phyloP scores from a whole-genome alignment of 768 basidiomycete genomes.

The Lyophyllum atratum region DNA sequence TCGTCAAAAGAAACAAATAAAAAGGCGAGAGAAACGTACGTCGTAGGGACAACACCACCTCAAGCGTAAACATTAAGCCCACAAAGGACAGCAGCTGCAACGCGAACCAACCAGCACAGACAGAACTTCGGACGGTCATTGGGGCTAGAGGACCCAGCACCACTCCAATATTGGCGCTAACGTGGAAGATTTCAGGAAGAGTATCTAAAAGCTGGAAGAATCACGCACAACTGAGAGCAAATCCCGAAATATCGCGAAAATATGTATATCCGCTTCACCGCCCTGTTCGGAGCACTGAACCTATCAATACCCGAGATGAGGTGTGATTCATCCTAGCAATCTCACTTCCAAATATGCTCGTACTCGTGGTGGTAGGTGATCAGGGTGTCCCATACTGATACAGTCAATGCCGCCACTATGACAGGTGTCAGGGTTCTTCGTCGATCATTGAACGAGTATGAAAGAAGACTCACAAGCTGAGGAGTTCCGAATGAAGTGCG shows the following conservation, averaged over 20 bases:
- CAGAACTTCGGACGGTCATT: background rate
- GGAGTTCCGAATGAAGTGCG: conserved; percentile 9
- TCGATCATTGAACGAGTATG: background rate
- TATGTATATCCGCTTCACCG: conserved; percentile 14
- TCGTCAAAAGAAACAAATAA: background rate
- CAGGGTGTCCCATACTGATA: conserved; percentile 9
- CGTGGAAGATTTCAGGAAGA: background rate
- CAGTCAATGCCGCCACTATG: conserved; percentile 12
- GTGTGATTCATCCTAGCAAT: background rate
- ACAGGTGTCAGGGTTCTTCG: background rate
- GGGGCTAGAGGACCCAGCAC: conserved; percentile 1
- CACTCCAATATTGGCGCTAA: conserved; percentile 1
- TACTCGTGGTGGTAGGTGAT: conserved; percentile 9
- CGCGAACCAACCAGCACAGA: conserved; percentile 10
- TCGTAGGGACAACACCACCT: conserved; percentile 10
- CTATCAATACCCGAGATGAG: background rate
- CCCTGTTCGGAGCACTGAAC: background rate
- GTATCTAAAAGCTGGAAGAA: background rate
- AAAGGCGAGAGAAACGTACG: background rate
- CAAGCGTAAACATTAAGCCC: conserved; percentile 10
- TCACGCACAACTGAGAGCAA: conserved; percentile 2
- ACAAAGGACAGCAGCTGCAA: conserved; percentile 4
- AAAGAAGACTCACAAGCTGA: conserved; percentile 1
- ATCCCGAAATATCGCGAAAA: conserved; percentile 14
- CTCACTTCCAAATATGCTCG: conserved; percentile 14